Percentiles rank a stretch among this genome's conserved stretches.
phyloP scores from a whole-genome alignment of 2,329 filamentous ascomycete genomes.

The Dactylellina drechsleri region DNA sequence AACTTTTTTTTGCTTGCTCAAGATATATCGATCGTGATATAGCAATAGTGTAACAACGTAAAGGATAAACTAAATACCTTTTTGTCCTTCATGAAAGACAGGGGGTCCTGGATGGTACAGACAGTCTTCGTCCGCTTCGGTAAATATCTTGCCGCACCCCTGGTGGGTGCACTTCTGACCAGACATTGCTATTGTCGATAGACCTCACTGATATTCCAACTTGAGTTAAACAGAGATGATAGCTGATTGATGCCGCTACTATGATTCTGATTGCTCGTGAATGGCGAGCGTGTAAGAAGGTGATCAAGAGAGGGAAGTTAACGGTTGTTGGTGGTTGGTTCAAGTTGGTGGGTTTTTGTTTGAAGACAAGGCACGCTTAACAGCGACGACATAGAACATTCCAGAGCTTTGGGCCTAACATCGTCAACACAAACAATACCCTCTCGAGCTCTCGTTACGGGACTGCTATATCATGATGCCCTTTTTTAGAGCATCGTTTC shows the following conservation, averaged over 20 bases:
- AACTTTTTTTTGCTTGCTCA: background rate
- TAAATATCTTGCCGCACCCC: conserved; percentile 89
- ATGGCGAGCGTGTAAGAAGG: too few species aligned
- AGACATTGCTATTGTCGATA: conserved; percentile 64
- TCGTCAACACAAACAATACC: background rate
- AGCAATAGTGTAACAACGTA: conserved; percentile 3
- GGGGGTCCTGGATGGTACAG: conserved; percentile 92
- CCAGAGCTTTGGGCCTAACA: conserved; percentile 19
- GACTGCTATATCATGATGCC: too few species aligned
- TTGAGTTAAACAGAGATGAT: too few species aligned
- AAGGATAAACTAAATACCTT: conserved; percentile 72
- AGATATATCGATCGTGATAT: conserved; percentile 18
- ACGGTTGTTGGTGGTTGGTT: too few species aligned
- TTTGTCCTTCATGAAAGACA: conserved; percentile 96
- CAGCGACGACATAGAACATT: conserved; percentile 32
- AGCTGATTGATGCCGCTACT: too few species aligned
- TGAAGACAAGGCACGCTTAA: background rate
- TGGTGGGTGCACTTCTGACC: conserved; percentile 93
- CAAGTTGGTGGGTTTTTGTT: background rate
- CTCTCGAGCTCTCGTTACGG: too few species aligned
- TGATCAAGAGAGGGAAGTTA: too few species aligned
- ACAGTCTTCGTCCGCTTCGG: conserved; percentile 83
- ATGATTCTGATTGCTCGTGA: too few species aligned
- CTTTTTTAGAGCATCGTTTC: too few species aligned
- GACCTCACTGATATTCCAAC: too few species aligned